Base-by-base conservation (phyloP, 2,329 filamentous ascomycete genomes). In the Scleromitrula shiraiana region DNA sequence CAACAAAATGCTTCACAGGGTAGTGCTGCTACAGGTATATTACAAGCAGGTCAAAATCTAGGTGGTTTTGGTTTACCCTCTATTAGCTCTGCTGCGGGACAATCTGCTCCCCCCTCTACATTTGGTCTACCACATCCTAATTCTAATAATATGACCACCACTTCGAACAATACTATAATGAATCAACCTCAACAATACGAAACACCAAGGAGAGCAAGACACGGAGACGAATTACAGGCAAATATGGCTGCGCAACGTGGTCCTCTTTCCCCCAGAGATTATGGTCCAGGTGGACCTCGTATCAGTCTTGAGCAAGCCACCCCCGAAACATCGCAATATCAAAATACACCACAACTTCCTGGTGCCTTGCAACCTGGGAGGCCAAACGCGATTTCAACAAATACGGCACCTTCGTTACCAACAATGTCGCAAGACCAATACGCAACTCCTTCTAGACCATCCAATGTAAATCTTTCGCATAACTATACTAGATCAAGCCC, bases 401-500 rank as follows among this genome's bases (percentile, higher is more conserved):
- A 77, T 61, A 77, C 77, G 10, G 75, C 78, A 22, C 74, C 80
- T 6, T 69, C 69, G n/a, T 64, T 80, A 46, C 76, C 79, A 54
- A 77, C 77, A 23, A 68, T 79, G 56, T 72, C 73, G 46, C 74
- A 78, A 59, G 66, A 70, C 41, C 78, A 80, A 52, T 82, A 81
- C 62, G 72, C 76, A 37, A 75, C 80, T 22, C 79, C 83, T 36
- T 78, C 81, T 41, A 82, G 85, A 62, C 78, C 83, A 19, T 76
- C 81, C 47, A 77, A 76, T 36, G 71, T 85, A 60, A 79, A 70
- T 65, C 70, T 77, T 64, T 76, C 83, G 14, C 87, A 91, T 64
- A 78, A 74, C 63, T 91, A 95, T 68, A 90, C 90, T 40, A 79
- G 87, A 59, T 93, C 88, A 49, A 95, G 88, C 66, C 88, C 89